Percentiles rank a stretch among this genome's conserved stretches.
Conservation (phyloP, 345 rosid species). For the Camelina hispida region DNA sequence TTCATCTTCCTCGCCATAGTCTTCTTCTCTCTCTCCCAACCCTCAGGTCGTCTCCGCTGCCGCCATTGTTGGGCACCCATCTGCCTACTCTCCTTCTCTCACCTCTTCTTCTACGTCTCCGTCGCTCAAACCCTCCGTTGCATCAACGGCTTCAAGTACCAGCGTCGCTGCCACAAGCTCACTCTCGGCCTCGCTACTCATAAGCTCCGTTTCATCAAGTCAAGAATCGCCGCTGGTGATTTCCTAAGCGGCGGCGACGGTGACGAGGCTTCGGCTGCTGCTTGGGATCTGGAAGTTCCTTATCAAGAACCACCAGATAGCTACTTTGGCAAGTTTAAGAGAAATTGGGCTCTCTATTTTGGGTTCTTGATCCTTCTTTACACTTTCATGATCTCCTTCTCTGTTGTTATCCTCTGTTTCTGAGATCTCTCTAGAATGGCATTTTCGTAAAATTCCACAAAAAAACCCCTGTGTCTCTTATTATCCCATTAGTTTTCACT, state of each 20-base stretch:
- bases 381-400: conserved; percentile 77
- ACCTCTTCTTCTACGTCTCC: conserved; percentile 88
- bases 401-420: conserved; percentile 84
- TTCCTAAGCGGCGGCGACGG: conserved; percentile 40
- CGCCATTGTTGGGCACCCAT: conserved; percentile 95
- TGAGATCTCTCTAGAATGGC: conserved; percentile 37
- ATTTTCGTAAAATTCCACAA: background rate
- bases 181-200: conserved; percentile 92
- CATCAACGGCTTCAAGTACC: conserved; percentile 98
- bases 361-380: conserved; percentile 87
- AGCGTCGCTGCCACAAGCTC: conserved; percentile 96
- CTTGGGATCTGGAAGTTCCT: conserved; percentile 83
- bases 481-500: conserved; percentile 17
- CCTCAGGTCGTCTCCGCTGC: conserved; percentile 71
- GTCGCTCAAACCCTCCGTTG: conserved; percentile 92
- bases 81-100: conserved; percentile 75
- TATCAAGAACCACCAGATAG: conserved; percentile 97
- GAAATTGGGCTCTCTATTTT: conserved; percentile 95
- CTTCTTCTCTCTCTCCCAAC: conserved; percentile 63
- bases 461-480: conserved; percentile 16
- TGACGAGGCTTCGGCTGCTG: conserved; percentile 49
- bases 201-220: conserved; percentile 80
- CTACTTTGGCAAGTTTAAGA: conserved; percentile 92
- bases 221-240: conserved; percentile 55
- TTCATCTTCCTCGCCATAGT: conserved; percentile 80